Evolutionary conservation across 1,284 basidiomycete species (phyloP).

Genomic region (Wallemia hederae): DNA sequence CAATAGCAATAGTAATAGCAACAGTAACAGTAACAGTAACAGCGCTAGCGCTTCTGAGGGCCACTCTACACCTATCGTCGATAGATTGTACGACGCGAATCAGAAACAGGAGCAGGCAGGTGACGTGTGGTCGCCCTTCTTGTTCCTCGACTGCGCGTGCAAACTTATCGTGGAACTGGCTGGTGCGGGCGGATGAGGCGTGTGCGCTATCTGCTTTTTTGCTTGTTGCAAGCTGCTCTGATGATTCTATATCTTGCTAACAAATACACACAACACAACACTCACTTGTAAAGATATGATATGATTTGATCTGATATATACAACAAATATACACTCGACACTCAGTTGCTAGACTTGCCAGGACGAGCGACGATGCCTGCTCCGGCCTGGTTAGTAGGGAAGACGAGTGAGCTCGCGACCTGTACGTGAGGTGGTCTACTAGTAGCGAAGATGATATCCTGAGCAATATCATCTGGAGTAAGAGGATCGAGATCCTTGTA

Average conservation of each 20-base stretch:
- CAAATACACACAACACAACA: too few relatives aligned
- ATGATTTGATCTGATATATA: too few relatives aligned
- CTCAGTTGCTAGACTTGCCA: neutral
- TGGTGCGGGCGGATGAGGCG: slow-evolving; percentile 1
- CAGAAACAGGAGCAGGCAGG: slow-evolving; percentile 23
- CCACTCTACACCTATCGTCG: slow-evolving; percentile 2
- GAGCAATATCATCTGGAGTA: slow-evolving; percentile 56
- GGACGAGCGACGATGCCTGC: slow-evolving; percentile 15
- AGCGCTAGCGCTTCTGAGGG: neutral
- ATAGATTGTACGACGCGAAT: slow-evolving; percentile 8
- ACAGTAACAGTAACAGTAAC: neutral
- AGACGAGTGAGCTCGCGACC: slow-evolving; percentile 44
- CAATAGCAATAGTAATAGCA: neutral
- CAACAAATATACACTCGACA: too few relatives aligned
- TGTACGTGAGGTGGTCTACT: slow-evolving; percentile 61
- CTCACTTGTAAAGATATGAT: too few relatives aligned
- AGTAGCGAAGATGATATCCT: slow-evolving; percentile 91
- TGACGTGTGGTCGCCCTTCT: slow-evolving; percentile 57
- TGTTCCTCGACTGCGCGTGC: slow-evolving; percentile 87
- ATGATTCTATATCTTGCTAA: too few relatives aligned
- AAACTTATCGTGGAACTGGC: slow-evolving; percentile 24
- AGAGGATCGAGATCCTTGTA: slow-evolving; percentile 20
- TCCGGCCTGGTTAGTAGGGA: slow-evolving; percentile 52
- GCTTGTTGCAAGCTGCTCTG: too few relatives aligned
- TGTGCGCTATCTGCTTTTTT: too few relatives aligned